Evolutionary conservation across 139 green algal species (phyloP).

Genomic region (Coccomyxa sp.): DNA sequence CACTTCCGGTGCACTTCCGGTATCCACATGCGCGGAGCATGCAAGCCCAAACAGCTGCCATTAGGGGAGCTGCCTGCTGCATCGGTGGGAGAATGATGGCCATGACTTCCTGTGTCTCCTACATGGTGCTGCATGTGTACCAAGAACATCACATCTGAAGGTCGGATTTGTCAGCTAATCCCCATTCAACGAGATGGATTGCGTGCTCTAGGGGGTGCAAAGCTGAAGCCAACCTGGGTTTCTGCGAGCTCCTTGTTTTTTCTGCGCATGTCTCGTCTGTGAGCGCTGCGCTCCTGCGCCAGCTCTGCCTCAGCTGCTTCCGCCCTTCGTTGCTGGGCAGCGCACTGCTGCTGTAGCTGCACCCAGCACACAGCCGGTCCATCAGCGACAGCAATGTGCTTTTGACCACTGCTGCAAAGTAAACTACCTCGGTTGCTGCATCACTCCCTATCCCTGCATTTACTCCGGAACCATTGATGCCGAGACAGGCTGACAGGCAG

Average conservation of each 20-base stretch:
- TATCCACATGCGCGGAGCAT: not conserved
- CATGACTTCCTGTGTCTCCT: too few species aligned
- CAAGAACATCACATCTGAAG: too few species aligned
- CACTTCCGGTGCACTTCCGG: not conserved
- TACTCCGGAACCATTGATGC: not conserved
- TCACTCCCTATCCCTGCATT: not conserved
- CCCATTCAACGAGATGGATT: too few species aligned
- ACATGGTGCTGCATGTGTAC: too few species aligned
- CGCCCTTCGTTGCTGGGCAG: slow-evolving; percentile 43
- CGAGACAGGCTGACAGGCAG: not conserved
- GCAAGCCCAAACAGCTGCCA: not conserved
- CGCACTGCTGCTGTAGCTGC: slow-evolving; percentile 63
- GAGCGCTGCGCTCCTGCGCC: slow-evolving; percentile 54
- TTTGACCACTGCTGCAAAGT: not conserved
- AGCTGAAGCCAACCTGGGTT: slow-evolving; percentile 1
- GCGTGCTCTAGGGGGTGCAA: too few species aligned
- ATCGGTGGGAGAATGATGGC: too few species aligned
- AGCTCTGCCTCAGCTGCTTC: slow-evolving; percentile 56
- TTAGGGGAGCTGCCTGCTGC: not conserved
- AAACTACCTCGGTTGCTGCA: not conserved
- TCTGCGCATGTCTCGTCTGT: slow-evolving; percentile 61
- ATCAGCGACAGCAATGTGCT: not conserved
- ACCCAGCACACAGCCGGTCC: not conserved
- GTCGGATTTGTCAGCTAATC: too few species aligned
- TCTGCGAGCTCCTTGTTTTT: slow-evolving; percentile 46